Conservation (phyloP, 1,139 yeast genomes). For the Eremothecium coryli region DNA sequence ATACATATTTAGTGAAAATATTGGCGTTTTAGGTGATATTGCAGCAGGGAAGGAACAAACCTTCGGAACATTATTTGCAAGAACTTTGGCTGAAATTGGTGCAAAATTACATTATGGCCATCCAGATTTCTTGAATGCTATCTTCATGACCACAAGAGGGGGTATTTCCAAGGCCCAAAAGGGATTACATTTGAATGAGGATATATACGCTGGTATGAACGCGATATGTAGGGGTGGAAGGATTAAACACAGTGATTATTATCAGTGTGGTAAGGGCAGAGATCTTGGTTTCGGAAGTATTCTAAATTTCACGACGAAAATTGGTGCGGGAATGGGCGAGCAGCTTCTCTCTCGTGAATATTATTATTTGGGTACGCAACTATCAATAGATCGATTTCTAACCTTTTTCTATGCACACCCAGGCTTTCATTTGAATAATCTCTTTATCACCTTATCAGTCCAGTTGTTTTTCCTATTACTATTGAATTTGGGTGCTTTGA, state of each 20-base stretch:
- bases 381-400: conserved; percentile 71
- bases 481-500: conserved; percentile 58
- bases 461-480: conserved; percentile 61
- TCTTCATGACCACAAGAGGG: conserved; percentile 84
- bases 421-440: conserved; percentile 78
- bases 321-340: conserved; percentile 95
- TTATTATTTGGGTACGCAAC: conserved; percentile 66
- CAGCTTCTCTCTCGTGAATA: conserved; percentile 79
- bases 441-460: conserved; percentile 67
- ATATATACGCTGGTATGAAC: conserved; percentile 85
- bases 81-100: conserved; percentile 78
- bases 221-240: conserved; percentile 76
- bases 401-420: conserved; percentile 89
- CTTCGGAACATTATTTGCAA: conserved; percentile 80
- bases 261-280: conserved; percentile 87
- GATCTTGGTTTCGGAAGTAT: conserved; percentile 83
- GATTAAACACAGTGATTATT: conserved; percentile 80
- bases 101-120: conserved; percentile 89
- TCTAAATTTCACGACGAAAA: conserved; percentile 74
- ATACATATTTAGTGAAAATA: conserved; percentile 76
- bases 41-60: conserved; percentile 95
- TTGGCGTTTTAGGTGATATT: conserved; percentile 80
- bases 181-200: conserved; percentile 80
- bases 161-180: conserved; percentile 86
- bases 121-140: conserved; percentile 77